Percentiles rank a stretch among this genome's conserved stretches.
phyloP scores from a whole-genome alignment of 345 rosid species.

The Physaria fendleri region DNA sequence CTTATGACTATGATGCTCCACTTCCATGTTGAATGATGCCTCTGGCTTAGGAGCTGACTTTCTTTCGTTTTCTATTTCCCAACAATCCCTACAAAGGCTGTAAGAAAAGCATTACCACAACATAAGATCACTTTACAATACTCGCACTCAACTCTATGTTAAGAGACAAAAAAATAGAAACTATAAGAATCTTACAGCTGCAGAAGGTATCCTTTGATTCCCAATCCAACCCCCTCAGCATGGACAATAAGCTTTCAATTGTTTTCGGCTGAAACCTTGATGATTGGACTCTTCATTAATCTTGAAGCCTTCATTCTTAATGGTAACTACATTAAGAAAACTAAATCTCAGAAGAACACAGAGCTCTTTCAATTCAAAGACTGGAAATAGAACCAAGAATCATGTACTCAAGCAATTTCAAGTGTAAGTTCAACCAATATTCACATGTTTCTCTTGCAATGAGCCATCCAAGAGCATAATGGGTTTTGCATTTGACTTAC shows the following conservation, averaged over 20 bases:
- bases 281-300: too few relatives aligned
- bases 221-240: slow-evolving; percentile 81
- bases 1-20: slow-evolving; percentile 28
- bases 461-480: slow-evolving; percentile 3
- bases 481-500: slow-evolving; percentile 34
- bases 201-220: slow-evolving; percentile 73
- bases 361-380: neutral
- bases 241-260: slow-evolving; percentile 63
- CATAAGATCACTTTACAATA: too few relatives aligned
- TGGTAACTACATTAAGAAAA: too few relatives aligned
- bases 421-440: neutral
- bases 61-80: slow-evolving; percentile 44
- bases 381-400: neutral
- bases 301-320: too few relatives aligned
- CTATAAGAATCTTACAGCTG: too few relatives aligned
- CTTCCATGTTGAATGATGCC: slow-evolving; percentile 36
- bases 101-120: too few relatives aligned
- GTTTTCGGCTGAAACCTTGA: slow-evolving; percentile 28
- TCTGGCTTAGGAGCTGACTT: slow-evolving; percentile 43
- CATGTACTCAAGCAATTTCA: neutral
- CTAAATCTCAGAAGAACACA: neutral
- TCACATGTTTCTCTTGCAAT: neutral
- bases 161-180: too few relatives aligned
- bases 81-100: too few relatives aligned
- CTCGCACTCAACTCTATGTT: too few relatives aligned